Base-by-base conservation (phyloP, 2,329 filamentous ascomycete species). In the Camptophora hylomeconis region DNA sequence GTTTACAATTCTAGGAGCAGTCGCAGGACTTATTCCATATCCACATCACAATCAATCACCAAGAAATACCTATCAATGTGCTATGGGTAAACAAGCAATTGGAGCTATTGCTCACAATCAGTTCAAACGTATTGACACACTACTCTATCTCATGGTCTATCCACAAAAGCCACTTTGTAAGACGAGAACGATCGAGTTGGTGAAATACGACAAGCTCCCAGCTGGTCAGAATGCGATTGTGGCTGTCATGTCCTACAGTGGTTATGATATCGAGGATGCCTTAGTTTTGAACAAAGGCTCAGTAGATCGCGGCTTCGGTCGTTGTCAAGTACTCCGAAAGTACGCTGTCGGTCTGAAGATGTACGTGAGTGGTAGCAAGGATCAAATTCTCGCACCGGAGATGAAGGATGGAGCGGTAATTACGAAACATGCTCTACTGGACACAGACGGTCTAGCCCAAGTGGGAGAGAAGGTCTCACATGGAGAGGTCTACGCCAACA, bases 11-110 rank as follows among this genome's bases (percentile, higher is more conserved):
- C 69, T 98, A 9, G 89, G 89, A 15, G 89, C 89, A 25, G 89
- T 98, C 15, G 89, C 89, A 20, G 89, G 89, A 23, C 65, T 98
- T 20, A 98, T 98, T 51, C 89, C 89, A 4, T 98, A 95, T 49
- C 89, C 89, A 6, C 89, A 98, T 53, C 89, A 98, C 63, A 98
- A 98, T 56, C 89, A 98, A 54, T 98, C 92, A 10, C 89, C 89
- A 7, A 72, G 89, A 67, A 98, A 98, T 52, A 98, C 89, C 1
- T 98, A 98, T 50, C 87, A 95, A 65, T 94, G 87, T 60, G 89
- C 89, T 58, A 98, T 98, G 89, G 89, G 89, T 70, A 98, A 98
- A 61, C 89, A 98, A 79, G 89, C 89, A 20, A 95, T 98, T 52
- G 89, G 89, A 18, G 86, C 87, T 18, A 95, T 98, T 50, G 89